Base-by-base conservation (phyloP, 345 rosid genomes). In the Lepidium sativum region DNA sequence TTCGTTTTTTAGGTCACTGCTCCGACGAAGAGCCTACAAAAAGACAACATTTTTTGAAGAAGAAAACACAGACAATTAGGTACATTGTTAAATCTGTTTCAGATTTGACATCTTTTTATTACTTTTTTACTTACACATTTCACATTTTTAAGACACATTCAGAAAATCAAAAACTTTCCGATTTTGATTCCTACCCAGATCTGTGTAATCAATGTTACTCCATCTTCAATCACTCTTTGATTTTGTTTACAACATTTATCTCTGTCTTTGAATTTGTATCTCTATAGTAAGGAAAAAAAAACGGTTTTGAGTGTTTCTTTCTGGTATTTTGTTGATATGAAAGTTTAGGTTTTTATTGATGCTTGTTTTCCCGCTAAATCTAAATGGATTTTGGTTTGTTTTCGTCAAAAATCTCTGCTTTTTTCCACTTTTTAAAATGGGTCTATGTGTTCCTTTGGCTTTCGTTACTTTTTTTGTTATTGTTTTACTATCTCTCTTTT, bases 341-440 rank as follows among this genome's bases (percentile, higher is more conserved):
- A 62, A 6, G 31, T 2, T 60, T 55, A 68, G 42, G 44, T 31
- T 47, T 48, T 63, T 15, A 8, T 9, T 38, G n/a, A 12, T 9
- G 1, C 31, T 54, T 35, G 6, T 64, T 41, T 51, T 43, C 62
- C 62, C 71, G 60, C 71, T 17, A 20, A 73, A 37, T 45, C 57
- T 16, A 65, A 25, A 73, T 59, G 58, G 63, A 37, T 60, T 63
- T 60, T 38, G 58, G 27, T 67, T 15, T 67, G 51, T 5, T 11
- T n/a, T 73, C 16, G 20, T 60, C 37, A 66, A 73, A 5, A 66
- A 67, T 60, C 68, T 67, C 63, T 18, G 57, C 63, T 73, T 73
- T 66, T 65, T 20, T 35, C 9, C 54, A 37, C 49, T 66, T 72
- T 72, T 35, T 12, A 48, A 21, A 20, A 40, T 65, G 70, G 61